These are phyloP conservation scores for Phaseolus coccineus DNA, from an alignment of 331 rosid species.

Conservation along the genomic window DNA sequence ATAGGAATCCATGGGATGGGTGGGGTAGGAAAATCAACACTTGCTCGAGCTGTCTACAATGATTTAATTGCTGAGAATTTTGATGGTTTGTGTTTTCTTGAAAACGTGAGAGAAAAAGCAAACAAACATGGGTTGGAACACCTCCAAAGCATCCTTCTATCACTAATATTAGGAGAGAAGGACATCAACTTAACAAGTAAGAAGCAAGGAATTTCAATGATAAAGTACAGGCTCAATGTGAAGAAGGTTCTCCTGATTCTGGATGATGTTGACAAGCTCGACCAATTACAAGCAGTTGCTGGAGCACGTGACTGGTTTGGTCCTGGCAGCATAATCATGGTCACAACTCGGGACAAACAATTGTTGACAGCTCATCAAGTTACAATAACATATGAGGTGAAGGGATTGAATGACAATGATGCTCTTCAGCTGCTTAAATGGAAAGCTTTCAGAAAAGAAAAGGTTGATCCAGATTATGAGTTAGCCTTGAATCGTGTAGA, in stretches of 20 bases:
- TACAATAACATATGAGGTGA: constrained; percentile 20
- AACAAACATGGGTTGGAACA: background rate
- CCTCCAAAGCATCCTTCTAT: constrained; percentile 33
- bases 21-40: constrained; percentile 45
- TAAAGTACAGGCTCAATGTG: constrained; percentile 8
- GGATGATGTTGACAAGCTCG: constrained; percentile 46
- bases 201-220: constrained; percentile 23
- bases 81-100: constrained; percentile 30
- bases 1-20: constrained; percentile 38
- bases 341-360: constrained; percentile 44
- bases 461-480: background rate
- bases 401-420: background rate
- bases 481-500: background rate
- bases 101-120: constrained; percentile 36
- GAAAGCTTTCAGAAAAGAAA: background rate
- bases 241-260: constrained; percentile 44
- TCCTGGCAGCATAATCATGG: constrained; percentile 49
- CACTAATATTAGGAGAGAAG: background rate
- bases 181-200: background rate
- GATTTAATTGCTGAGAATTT: background rate
- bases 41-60: constrained; percentile 30
- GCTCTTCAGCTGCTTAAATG: constrained; percentile 39
- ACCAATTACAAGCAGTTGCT: constrained; percentile 33
- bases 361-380: constrained; percentile 42
- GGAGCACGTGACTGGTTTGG: constrained; percentile 49